Evolutionary conservation across 192 early-diverging fungal species (phyloP).

Genomic region (Linderina pennispora): DNA sequence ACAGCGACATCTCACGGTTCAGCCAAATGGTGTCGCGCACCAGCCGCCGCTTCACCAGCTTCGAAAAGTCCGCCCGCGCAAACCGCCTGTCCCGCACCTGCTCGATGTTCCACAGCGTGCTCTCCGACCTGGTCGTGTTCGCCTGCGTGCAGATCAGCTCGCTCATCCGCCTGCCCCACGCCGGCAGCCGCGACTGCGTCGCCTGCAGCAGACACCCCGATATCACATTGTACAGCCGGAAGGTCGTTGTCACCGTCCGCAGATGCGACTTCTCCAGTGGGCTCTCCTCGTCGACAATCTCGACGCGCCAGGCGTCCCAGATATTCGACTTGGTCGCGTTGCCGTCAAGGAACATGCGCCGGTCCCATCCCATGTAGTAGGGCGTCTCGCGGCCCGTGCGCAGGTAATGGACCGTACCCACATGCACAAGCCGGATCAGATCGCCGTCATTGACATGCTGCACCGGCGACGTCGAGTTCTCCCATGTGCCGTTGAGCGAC

Average conservation of each 20-base stretch:
- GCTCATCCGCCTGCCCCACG: slow-evolving; percentile 76
- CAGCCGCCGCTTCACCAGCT: slow-evolving; percentile 6
- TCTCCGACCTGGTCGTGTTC: slow-evolving; percentile 26
- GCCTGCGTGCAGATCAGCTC: slow-evolving; percentile 90
- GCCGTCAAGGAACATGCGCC: slow-evolving; percentile 17
- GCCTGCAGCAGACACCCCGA: slow-evolving; percentile 76
- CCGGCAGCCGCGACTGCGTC: slow-evolving; percentile 60
- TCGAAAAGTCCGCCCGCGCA: slow-evolving; percentile 6
- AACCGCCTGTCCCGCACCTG: slow-evolving; percentile 17
- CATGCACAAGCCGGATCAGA: slow-evolving; percentile 49
- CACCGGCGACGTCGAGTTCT: slow-evolving; percentile 8
- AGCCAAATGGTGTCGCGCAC: slow-evolving; percentile 46
- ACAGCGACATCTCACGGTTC: slow-evolving; percentile 68
- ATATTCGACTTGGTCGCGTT: slow-evolving; percentile 8
- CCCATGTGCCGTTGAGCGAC: background rate
- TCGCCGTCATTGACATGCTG: slow-evolving; percentile 9
- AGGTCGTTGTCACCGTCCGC: slow-evolving; percentile 46
- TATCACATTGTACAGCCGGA: slow-evolving; percentile 60
- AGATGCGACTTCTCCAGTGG: slow-evolving; percentile 39
- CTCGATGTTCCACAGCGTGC: slow-evolving; percentile 45
- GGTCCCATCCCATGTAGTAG: slow-evolving; percentile 6
- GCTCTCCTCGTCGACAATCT: slow-evolving; percentile 35
- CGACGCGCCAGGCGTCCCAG: slow-evolving; percentile 52
- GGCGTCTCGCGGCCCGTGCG: slow-evolving; percentile 8
- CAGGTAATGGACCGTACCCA: slow-evolving; percentile 42